Base-by-base conservation (phyloP, 2,329 filamentous ascomycete species). In the Diaporthe aspalathi region DNA sequence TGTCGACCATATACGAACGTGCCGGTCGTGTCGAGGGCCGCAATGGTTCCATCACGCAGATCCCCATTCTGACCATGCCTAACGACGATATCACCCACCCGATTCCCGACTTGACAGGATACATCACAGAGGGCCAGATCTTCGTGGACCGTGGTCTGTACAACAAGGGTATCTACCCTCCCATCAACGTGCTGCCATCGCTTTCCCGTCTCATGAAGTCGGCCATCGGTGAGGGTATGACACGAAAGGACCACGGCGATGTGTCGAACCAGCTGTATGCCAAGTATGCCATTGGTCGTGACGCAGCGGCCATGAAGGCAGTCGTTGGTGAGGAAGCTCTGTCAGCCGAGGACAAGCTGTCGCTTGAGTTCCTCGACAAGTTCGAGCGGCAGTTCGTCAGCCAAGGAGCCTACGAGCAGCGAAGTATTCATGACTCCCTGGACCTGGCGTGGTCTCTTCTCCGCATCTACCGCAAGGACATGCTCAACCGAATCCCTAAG, bases 141-240 rank as follows among this genome's bases (percentile, higher is more conserved):
- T 98, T 97, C 85, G 90, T 99, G 79, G 96, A 99, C 83, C 94
- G 95, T 85, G 91, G 93, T 80, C 88, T 99, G 67, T 83, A 94
- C 88, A 99, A 99, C 89, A 96, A 96, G 87, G 95, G 95, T 84
- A 92, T 99, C 85, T 98, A 97, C 87, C 96, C 96, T 67, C 96
- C 96, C 24, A 99, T 99, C 87, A 99, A 99, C 86, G 96, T 99
- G 75, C 87, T 99, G 73, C 96, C 96, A 29, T 99, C 96, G 60
- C 92, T 99, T 49, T 99, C 96, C 29, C 96, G 96, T 90, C 92
- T 99, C 81, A 99, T 99, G 96, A 99, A 99, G 85, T 99, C 96
- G 79, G 96, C 96, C 82, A 99, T 99, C 79, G 96, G 96, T 78
- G 95, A 98, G 85, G 94, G 94, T 75, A 95, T 95, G 88, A 99